Percentiles rank a stretch among this genome's conserved stretches.
Evolutionary conservation across 2,329 filamentous ascomycete genomes (phyloP).

Genomic region (Diaporthe destruens): DNA sequence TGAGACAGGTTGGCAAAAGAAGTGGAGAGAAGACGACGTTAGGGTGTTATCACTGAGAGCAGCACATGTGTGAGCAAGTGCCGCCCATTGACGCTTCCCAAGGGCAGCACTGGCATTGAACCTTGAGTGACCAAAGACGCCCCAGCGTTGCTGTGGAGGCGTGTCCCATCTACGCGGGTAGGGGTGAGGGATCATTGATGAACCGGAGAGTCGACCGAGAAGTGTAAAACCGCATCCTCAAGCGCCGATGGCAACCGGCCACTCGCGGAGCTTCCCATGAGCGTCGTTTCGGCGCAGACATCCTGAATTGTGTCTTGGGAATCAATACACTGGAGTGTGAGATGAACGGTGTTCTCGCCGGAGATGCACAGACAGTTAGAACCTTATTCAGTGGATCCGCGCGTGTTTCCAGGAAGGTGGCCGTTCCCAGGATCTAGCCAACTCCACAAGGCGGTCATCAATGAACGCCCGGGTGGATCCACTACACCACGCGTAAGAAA

Average conservation of each 20-base stretch:
- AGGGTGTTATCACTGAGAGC: constrained; percentile 21
- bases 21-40: constrained; percentile 2
- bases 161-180: constrained; percentile 27
- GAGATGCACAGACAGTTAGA: constrained; percentile 5
- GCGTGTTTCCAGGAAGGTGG: constrained; percentile 18
- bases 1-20: neutral
- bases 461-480: constrained; percentile 15
- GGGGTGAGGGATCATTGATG: constrained; percentile 5
- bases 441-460: neutral
- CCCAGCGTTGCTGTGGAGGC: constrained; percentile 1
- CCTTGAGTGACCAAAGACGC: neutral
- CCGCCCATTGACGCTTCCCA: neutral
- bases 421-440: neutral
- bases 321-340: neutral
- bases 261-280: neutral
- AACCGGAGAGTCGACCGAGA: constrained; percentile 14
- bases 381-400: constrained; percentile 18
- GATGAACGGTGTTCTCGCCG: constrained; percentile 26
- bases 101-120: constrained; percentile 18
- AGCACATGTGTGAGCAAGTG: neutral
- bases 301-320: neutral
- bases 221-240: neutral
- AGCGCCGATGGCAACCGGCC: neutral
- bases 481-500: neutral
- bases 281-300: neutral